Base-by-base conservation (phyloP, 2,329 filamentous ascomycete genomes). In the Epichloe baconii region DNA sequence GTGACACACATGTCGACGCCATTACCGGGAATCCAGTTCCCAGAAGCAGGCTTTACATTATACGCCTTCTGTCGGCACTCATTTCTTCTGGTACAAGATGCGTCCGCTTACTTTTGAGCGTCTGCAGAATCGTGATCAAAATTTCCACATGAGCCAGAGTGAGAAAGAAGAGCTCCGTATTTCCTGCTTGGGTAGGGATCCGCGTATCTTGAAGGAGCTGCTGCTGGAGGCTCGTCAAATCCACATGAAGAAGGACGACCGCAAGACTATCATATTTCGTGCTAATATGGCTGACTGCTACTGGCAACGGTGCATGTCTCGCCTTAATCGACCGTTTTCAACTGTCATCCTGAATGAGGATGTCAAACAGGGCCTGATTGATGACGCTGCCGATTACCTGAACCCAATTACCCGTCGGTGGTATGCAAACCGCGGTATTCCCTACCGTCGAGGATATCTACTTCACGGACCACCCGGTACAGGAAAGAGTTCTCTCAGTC, bases 341-440 rank as follows among this genome's bases (percentile, higher is more conserved):
- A 85, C 81, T 2, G 79, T 85, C 43, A 82, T 84, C 49, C 71
- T 85, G 46, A 75, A 79, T 57, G 78, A 82, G 52, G 67, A 73
- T 58, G 72, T 75, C 46, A 85, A 85, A 70, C 64, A 74, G 54
- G 71, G 75, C 2, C 70, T 85, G 12, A 69, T 85, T 46, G 71
- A 74, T 42, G 82, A 85, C 57, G 74, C 82, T 35, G 71, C 70
- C 26, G 79, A 84, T 58, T 85, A 85, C 59, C 73, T 85, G 37
- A 71, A 79, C 54, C 80, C 80, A 0, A 66, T 71, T 12, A 84
- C 81, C 0, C 72, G 78, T 44, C 74, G 81, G n/a, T 95, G 88
- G 87, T 95, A 95, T 62, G 76, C 83, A 0, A 85, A 87, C 57
- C 77, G 88, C 6, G 88, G 88, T 1, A 91, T 95, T 34, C 88